phyloP scores from a whole-genome alignment of 176 grass and related monocot genomes.

The Coix lacrymajobi region DNA sequence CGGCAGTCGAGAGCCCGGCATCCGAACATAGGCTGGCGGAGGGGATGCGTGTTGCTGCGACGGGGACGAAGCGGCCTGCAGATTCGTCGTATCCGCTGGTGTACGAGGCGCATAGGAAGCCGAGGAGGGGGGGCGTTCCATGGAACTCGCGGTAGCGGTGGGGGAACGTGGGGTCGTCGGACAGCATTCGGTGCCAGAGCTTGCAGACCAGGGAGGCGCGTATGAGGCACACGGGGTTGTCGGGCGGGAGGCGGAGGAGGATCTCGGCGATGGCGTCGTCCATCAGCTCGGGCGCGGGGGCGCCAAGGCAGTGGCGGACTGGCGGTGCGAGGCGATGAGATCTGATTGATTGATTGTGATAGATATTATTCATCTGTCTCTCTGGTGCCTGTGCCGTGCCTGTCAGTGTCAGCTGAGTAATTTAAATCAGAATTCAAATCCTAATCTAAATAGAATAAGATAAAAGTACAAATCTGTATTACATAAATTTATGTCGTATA shows the following conservation, averaged over 20 bases:
- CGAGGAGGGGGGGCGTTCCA: background rate
- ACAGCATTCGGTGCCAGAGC: background rate
- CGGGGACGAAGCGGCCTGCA: background rate
- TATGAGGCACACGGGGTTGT: background rate
- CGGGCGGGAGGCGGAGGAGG: conserved; percentile 7
- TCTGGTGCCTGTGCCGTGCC: no score
- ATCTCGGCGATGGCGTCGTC: background rate
- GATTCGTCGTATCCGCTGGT: background rate
- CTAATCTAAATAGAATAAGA: no score
- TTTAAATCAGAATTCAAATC: no score
- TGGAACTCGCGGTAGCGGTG: conserved; percentile 10
- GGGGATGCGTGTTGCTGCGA: background rate
- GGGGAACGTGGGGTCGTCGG: background rate
- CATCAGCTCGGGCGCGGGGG: background rate
- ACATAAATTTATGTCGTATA: no score
- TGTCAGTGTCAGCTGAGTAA: no score
- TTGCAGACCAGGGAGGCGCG: background rate
- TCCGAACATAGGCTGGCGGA: background rate
- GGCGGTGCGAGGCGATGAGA: background rate
- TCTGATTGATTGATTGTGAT: no score
- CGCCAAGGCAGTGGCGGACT: background rate
- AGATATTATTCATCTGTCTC: no score
- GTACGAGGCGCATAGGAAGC: background rate
- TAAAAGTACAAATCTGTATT: no score
- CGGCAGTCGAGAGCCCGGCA: background rate